A percentile compares a stretch with the other conserved stretches of the same genome.
Conservation (phyloP, 495 filamentous ascomycete species). For the Friedmanniomyces simplex region DNA sequence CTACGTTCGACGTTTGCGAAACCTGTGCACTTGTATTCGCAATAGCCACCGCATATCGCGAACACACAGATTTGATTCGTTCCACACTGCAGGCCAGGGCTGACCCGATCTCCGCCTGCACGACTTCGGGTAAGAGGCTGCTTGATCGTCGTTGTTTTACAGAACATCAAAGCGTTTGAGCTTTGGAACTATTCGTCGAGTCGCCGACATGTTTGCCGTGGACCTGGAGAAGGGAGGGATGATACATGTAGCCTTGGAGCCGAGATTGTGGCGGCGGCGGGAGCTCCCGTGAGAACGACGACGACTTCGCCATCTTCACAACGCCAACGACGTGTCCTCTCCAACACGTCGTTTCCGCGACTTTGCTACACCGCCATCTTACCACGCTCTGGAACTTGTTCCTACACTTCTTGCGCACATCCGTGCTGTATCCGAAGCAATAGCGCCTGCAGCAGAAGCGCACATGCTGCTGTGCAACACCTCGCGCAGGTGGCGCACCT, state of each 20-base stretch:
- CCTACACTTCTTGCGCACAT: background rate
- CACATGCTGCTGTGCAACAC: background rate
- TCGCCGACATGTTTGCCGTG: too few species aligned
- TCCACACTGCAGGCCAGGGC: background rate
- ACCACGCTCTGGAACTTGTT: background rate
- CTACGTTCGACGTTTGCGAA: background rate
- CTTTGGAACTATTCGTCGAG: too few species aligned
- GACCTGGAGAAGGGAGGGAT: too few species aligned
- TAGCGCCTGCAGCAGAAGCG: background rate
- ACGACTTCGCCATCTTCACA: background rate
- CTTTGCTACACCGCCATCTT: background rate
- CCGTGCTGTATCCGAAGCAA: background rate
- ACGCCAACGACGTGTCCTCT: background rate
- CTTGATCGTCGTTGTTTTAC: too few species aligned
- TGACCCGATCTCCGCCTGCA: background rate
- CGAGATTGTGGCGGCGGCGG: background rate
- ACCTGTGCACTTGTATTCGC: background rate
- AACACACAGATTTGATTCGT: too few species aligned
- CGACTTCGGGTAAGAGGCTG: background rate
- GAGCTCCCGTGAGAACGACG: background rate
- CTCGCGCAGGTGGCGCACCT: background rate
- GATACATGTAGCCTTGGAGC: too few species aligned
- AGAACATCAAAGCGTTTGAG: too few species aligned
- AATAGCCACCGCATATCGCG: background rate
- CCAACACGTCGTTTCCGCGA: background rate